Percentiles rank a stretch among this genome's conserved stretches.
phyloP scores from a whole-genome alignment of 148 eudicot genomes.

The Nyssa sinensis region DNA sequence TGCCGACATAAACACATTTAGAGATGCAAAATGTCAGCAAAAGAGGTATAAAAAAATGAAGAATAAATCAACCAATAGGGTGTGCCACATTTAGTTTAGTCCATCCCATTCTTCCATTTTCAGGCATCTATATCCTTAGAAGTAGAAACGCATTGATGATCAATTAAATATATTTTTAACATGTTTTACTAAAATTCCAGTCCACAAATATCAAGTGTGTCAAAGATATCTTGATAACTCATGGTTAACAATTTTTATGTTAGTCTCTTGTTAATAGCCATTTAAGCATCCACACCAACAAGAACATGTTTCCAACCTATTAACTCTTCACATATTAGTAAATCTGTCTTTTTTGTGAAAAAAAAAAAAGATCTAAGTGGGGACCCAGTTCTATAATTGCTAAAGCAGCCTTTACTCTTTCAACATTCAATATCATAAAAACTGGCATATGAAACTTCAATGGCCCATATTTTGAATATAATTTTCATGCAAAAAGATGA shows the following conservation, averaged over 20 bases:
- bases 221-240: constrained; percentile 1
- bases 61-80: not conserved
- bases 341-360: too few relatives aligned
- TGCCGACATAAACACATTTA: not conserved
- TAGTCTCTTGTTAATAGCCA: not conserved
- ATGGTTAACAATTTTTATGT: not conserved
- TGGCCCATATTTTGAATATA: not conserved
- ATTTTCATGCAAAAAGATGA: not conserved
- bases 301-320: not conserved
- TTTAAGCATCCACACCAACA: not conserved
- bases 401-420: too few relatives aligned
- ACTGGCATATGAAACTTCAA: not conserved
- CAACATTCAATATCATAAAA: not conserved
- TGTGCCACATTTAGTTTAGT: not conserved
- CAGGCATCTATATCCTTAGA: not conserved
- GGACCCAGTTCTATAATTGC: too few relatives aligned
- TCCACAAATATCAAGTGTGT: not conserved
- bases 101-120: not conserved
- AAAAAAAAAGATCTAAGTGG: too few relatives aligned
- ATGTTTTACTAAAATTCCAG: not conserved
- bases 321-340: not conserved
- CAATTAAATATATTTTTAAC: not conserved
- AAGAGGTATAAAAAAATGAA: not conserved
- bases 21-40: not conserved
- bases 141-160: not conserved